Evolutionary conservation across 1,284 basidiomycete species (phyloP).

Genomic region (Ceratobasidium sp.): DNA sequence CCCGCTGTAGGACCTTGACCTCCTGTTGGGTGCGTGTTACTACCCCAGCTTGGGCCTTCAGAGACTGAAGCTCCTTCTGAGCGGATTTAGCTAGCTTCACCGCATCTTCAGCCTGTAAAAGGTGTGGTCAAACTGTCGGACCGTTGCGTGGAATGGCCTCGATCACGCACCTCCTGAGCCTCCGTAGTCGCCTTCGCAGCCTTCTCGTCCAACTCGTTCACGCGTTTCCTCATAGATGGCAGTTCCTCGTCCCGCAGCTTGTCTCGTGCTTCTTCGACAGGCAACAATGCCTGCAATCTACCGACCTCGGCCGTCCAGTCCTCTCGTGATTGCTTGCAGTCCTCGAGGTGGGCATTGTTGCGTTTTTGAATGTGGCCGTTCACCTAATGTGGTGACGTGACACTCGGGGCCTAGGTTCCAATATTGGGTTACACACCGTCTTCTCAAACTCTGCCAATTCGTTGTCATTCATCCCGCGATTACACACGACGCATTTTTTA

Average conservation of each 20-base stretch:
- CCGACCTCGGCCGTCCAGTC: constrained; percentile 73
- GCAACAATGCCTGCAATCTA: constrained; percentile 69
- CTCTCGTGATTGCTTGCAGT: constrained; percentile 64
- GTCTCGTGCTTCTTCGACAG: constrained; percentile 65
- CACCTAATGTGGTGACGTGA: constrained; percentile 60
- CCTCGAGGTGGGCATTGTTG: constrained; percentile 49
- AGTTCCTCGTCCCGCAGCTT: constrained; percentile 73
- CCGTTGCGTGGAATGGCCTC: neutral
- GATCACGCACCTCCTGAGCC: constrained; percentile 68
- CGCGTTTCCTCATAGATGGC: constrained; percentile 73
- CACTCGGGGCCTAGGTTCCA: constrained; percentile 61
- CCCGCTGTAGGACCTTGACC: constrained; percentile 71
- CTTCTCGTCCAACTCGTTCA: constrained; percentile 68
- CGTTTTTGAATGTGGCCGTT: constrained; percentile 51
- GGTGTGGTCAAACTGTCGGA: neutral
- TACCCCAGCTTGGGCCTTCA: constrained; percentile 75
- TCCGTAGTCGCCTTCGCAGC: constrained; percentile 65
- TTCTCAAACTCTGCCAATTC: constrained; percentile 76
- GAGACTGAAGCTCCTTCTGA: constrained; percentile 68
- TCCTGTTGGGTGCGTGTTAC: constrained; percentile 76
- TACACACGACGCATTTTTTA: constrained; percentile 82
- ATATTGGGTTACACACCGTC: constrained; percentile 63
- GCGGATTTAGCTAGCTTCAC: constrained; percentile 56
- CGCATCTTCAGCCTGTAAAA: constrained; percentile 50
- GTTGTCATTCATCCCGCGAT: constrained; percentile 71